Evolutionary conservation across 129 eudicot genomes (phyloP).

Genomic region (Scalesia atractyloides): DNA sequence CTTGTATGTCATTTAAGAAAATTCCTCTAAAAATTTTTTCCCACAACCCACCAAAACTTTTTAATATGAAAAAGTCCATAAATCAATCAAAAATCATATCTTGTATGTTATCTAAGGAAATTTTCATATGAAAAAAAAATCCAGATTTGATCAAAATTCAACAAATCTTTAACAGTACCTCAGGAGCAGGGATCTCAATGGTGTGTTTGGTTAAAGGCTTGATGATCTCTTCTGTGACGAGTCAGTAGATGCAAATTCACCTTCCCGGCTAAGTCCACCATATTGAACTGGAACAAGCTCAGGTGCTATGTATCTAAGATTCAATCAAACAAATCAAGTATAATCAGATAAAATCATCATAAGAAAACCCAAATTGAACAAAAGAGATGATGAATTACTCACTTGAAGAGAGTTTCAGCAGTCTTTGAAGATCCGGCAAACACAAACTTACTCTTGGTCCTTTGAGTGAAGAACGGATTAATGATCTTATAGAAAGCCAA

Average conservation of each 20-base stretch:
- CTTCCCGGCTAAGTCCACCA: slow-evolving; percentile 83
- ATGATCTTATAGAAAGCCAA: slow-evolving; percentile 78
- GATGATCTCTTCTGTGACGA: slow-evolving; percentile 57
- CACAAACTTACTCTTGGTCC: slow-evolving; percentile 95
- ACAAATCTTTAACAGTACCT: slow-evolving; percentile 43
- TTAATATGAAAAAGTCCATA: no score
- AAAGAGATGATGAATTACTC: slow-evolving; percentile 1
- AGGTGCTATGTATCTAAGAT: slow-evolving; percentile 73
- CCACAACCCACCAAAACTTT: no score
- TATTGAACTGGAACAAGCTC: slow-evolving; percentile 88
- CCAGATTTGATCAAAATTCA: background rate
- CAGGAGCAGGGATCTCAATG: slow-evolving; percentile 66
- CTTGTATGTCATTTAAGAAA: no score
- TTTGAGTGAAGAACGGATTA: slow-evolving; percentile 82
- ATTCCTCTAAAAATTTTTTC: no score
- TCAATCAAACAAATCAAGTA: background rate
- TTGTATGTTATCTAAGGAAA: background rate
- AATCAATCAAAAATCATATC: no score
- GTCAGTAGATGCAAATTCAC: slow-evolving; percentile 62
- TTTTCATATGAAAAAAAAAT: slow-evolving; percentile 10
- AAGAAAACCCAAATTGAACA: background rate
- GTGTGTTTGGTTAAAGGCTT: slow-evolving; percentile 68
- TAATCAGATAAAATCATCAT: background rate
- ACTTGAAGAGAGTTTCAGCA: slow-evolving; percentile 92
- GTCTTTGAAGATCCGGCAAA: slow-evolving; percentile 88